phyloP scores from a whole-genome alignment of 257 asterid species.

The Solanum commersonii region DNA sequence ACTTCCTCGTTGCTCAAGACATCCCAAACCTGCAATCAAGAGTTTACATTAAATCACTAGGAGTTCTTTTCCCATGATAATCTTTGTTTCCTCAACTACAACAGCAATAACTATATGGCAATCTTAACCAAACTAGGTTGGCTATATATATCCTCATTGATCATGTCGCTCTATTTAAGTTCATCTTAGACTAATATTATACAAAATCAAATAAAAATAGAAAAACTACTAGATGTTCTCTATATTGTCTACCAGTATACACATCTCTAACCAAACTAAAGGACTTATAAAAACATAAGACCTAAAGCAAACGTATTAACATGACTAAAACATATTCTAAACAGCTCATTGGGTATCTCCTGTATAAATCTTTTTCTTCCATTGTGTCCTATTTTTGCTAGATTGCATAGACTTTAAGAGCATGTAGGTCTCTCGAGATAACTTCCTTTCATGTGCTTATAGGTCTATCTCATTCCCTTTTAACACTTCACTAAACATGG shows the following conservation, averaged over 20 bases:
- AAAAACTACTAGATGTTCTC: not conserved
- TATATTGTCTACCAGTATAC: not conserved
- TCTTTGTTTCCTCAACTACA: not conserved
- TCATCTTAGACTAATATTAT: not conserved
- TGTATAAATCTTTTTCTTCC: not conserved
- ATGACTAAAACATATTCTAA: not conserved
- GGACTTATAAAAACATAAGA: not conserved
- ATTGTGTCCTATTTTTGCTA: not conserved
- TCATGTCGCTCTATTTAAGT: not conserved
- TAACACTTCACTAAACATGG: not conserved
- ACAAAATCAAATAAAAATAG: not conserved
- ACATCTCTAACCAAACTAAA: not conserved
- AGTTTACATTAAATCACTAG: not conserved
- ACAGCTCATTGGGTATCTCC: not conserved
- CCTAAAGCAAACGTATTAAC: not conserved
- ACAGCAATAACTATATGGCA: not conserved
- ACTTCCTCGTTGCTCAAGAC: conserved; percentile 93
- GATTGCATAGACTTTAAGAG: not conserved
- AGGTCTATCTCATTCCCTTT: not conserved
- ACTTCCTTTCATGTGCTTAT: not conserved
- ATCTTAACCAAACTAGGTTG: not conserved
- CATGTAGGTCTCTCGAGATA: not conserved
- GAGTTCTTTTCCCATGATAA: not conserved
- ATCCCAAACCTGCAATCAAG: conserved; percentile 78
- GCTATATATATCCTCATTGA: not conserved